Evolutionary conservation across 805 yeast species (phyloP).

Genomic region (Kluyveromyces lactis): DNA sequence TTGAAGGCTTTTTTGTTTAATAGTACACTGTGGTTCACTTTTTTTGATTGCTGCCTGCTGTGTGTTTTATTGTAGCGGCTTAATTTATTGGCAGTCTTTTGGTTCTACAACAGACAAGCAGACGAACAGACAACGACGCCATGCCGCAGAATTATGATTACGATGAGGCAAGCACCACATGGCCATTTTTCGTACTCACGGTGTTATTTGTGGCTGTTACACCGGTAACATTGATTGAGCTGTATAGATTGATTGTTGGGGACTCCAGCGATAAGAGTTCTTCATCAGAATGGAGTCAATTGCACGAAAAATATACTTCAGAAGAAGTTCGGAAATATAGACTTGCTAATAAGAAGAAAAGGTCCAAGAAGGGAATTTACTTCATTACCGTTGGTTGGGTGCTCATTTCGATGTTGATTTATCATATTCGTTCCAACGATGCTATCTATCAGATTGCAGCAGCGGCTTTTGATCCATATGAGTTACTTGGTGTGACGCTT

Average conservation of each 20-base stretch:
- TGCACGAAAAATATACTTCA: conserved; percentile 17
- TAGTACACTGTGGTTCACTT: no score
- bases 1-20: no score
- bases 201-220: conserved; percentile 56
- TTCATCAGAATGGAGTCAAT: conserved; percentile 8
- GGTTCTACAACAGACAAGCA: no score
- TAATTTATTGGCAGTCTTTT: no score
- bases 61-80: no score
- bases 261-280: conserved; percentile 3
- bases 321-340: conserved; percentile 18
- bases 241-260: conserved; percentile 16
- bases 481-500: conserved; percentile 63
- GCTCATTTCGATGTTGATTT: conserved; percentile 35
- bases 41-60: no score
- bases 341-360: conserved; percentile 12
- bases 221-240: conserved; percentile 45
- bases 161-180: conserved; percentile 83
- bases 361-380: conserved; percentile 15
- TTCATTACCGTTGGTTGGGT: conserved; percentile 53
- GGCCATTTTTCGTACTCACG: conserved; percentile 87
- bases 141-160: conserved; percentile 39
- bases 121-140: not conserved
- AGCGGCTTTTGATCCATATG: conserved; percentile 77
- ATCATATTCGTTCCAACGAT: conserved; percentile 33
- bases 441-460: conserved; percentile 38